phyloP scores from a whole-genome alignment of 202 grass and related monocot genomes.

The Brachypodium distachyon region DNA sequence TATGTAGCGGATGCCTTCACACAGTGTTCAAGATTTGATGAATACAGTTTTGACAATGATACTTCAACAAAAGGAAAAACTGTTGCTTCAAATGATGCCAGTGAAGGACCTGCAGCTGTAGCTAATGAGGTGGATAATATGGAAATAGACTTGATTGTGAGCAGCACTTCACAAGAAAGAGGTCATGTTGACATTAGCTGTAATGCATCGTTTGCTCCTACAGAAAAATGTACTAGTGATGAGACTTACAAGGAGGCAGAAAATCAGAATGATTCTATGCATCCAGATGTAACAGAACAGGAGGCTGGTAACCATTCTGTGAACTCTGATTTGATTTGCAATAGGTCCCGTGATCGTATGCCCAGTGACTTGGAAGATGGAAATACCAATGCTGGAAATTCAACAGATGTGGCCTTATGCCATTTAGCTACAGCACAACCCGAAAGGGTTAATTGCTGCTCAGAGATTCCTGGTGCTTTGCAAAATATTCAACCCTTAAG shows the following conservation, averaged over 20 bases:
- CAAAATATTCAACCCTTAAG: neutral
- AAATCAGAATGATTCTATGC: conserved; percentile 14
- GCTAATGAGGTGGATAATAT: neutral
- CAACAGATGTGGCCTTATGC: neutral
- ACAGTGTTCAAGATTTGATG: conserved; percentile 26
- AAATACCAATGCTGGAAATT: neutral
- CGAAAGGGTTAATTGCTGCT: neutral
- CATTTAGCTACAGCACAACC: neutral
- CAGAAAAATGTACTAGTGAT: neutral
- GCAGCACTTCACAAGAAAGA: conserved; percentile 2
- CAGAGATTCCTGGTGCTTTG: neutral
- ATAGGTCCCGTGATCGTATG: neutral
- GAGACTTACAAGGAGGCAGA: neutral
- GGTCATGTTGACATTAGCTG: neutral
- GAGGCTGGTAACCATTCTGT: neutral
- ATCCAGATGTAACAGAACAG: neutral
- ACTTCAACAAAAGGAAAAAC: neutral
- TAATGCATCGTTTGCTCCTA: neutral
- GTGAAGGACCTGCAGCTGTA: neutral
- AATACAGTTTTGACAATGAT: neutral
- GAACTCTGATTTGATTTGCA: neutral
- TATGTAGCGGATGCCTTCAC: neutral
- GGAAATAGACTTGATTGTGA: neutral
- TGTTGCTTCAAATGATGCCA: neutral
- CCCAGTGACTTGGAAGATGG: neutral